A percentile compares a stretch with the other conserved stretches of the same genome.
These are phyloP conservation scores for Neurospora intermedia DNA, from an alignment of 495 filamentous ascomycete genomes.

Conservation along the genomic window DNA sequence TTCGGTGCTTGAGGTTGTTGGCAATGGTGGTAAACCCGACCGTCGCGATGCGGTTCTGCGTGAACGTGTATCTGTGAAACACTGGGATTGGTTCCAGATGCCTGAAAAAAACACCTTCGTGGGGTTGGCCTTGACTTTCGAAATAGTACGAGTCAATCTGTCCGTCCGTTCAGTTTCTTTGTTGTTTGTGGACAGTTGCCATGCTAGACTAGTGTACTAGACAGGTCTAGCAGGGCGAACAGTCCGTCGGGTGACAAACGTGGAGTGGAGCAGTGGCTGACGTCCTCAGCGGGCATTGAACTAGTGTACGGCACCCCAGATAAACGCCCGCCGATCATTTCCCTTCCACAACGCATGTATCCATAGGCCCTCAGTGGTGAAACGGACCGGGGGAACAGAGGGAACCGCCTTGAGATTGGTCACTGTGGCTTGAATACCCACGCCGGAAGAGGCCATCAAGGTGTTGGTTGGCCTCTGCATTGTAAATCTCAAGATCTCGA, in stretches of 20 bases:
- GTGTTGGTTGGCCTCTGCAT: neutral
- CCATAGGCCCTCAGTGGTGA: neutral
- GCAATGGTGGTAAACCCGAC: neutral
- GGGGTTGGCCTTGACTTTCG: neutral
- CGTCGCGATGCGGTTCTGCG: neutral
- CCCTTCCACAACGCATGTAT: neutral
- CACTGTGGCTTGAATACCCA: neutral
- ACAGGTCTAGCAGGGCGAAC: neutral
- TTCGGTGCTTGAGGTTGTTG: neutral
- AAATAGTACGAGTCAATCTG: neutral
- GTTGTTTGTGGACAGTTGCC: neutral
- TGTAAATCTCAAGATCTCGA: neutral
- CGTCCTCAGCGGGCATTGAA: neutral
- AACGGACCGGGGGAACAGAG: neutral
- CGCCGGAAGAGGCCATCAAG: neutral
- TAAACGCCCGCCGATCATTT: neutral
- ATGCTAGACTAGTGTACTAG: neutral
- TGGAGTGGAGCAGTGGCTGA: neutral
- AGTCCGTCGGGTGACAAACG: neutral
- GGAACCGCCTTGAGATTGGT: neutral
- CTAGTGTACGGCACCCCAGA: neutral
- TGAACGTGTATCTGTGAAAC: neutral
- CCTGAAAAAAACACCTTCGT: neutral
- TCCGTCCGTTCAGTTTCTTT: neutral
- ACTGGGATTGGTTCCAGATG: neutral